A percentile compares a stretch with the other conserved stretches of the same genome.
Conservation (phyloP, 148 eudicot genomes). For the Drosera capensis region DNA sequence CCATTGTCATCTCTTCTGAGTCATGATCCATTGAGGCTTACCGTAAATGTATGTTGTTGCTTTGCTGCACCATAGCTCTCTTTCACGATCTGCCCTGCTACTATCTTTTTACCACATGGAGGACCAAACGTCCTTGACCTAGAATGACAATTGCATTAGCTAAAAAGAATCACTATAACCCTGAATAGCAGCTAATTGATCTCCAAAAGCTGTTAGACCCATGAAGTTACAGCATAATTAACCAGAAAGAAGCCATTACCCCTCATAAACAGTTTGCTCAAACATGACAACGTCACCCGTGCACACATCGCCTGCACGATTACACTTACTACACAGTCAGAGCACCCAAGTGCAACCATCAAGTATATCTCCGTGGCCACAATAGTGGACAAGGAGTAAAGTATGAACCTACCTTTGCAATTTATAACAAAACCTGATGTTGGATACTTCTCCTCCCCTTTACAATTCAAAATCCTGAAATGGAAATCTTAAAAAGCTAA, state of each 20-base stretch:
- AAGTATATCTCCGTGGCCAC: neutral
- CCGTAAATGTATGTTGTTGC: constrained; percentile 90
- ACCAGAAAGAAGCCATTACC: constrained; percentile 18
- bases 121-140: constrained; percentile 56
- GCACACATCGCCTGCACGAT: constrained; percentile 74
- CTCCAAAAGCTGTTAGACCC: no score
- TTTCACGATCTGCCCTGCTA: constrained; percentile 72
- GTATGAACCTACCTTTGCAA: constrained; percentile 47
- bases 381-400: neutral
- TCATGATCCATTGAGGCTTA: constrained; percentile 12
- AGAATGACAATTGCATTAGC: neutral
- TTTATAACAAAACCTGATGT: constrained; percentile 54
- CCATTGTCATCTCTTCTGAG: neutral
- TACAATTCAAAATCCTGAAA: constrained; percentile 40
- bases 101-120: constrained; percentile 51
- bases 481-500: no score
- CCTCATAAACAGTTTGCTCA: constrained; percentile 70
- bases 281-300: constrained; percentile 71
- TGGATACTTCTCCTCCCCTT: constrained; percentile 63
- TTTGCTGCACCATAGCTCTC: constrained; percentile 88
- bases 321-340: neutral
- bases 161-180: neutral
- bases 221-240: neutral
- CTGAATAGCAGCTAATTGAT: neutral
- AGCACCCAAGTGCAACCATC: neutral